phyloP scores from a whole-genome alignment of 805 yeast genomes.

The Wickerhamia fluorescens region DNA sequence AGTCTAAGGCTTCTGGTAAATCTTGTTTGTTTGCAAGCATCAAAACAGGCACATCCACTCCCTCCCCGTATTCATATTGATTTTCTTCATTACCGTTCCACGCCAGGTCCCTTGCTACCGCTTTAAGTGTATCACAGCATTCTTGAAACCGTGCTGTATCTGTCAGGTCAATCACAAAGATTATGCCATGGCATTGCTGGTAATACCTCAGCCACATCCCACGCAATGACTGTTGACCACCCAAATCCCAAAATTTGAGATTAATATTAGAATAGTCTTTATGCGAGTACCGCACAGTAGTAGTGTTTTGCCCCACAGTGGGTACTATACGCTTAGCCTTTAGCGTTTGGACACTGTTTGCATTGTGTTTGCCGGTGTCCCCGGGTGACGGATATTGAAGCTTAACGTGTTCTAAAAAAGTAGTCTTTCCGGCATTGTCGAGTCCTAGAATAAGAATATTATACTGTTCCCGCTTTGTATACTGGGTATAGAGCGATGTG shows the following conservation, averaged over 20 bases:
- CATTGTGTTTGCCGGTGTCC: slow-evolving; percentile 5
- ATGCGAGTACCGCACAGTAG: slow-evolving; percentile 27
- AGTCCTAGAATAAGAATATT: slow-evolving; percentile 70
- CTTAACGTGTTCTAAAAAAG: slow-evolving; percentile 34
- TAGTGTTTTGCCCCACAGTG: slow-evolving; percentile 89
- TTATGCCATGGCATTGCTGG: slow-evolving; percentile 80
- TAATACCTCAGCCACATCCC: slow-evolving; percentile 85
- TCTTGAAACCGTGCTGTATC: slow-evolving; percentile 79
- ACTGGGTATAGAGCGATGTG: slow-evolving; percentile 37
- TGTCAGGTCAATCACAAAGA: slow-evolving; percentile 88
- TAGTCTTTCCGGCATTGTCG: slow-evolving; percentile 93
- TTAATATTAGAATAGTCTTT: slow-evolving; percentile 36
- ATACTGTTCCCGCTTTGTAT: slow-evolving; percentile 40
- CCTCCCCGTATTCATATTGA: slow-evolving; percentile 8
- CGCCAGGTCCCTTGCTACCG: slow-evolving; percentile 34
- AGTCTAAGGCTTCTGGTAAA: slow-evolving; percentile 39
- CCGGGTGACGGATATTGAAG: slow-evolving; percentile 27
- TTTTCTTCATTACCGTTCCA: slow-evolving; percentile 26
- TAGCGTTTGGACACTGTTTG: slow-evolving; percentile 16
- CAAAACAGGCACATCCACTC: slow-evolving; percentile 71
- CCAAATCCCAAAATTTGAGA: slow-evolving; percentile 92
- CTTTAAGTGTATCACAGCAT: slow-evolving; percentile 58
- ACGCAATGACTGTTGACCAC: slow-evolving; percentile 86
- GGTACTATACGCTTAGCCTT: slow-evolving; percentile 66
- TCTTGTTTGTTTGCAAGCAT: slow-evolving; percentile 98